Evolutionary conservation across 108 stramenopile species (phyloP).

Genomic region (Pseudonitzschia multistriata): DNA sequence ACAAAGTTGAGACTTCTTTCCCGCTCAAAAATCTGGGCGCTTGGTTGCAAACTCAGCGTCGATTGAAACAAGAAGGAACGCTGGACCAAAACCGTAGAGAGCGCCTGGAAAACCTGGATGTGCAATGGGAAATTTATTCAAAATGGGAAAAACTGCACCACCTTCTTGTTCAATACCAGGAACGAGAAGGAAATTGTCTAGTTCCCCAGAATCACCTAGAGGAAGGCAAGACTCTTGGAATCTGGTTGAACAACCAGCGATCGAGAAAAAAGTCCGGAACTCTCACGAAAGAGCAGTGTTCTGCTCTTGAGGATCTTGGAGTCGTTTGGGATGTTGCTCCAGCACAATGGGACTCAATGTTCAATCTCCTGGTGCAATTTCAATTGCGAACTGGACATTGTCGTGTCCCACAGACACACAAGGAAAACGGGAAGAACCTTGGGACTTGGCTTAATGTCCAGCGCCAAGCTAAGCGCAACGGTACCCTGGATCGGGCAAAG

Average conservation of each 20-base stretch:
- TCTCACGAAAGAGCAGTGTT: neutral
- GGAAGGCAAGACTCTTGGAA: conserved; percentile 14
- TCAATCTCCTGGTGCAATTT: neutral
- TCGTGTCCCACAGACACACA: neutral
- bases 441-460: conserved; percentile 9
- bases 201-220: conserved; percentile 7
- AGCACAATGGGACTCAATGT: conserved; percentile 13
- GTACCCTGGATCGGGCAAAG: neutral
- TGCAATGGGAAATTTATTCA: conserved; percentile 1
- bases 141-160: conserved; percentile 5
- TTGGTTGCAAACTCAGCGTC: conserved; percentile 2
- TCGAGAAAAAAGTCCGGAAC: neutral
- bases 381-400: conserved; percentile 7
- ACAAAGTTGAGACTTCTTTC: neutral
- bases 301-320: neutral
- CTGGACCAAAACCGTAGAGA: neutral
- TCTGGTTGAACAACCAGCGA: conserved; percentile 8
- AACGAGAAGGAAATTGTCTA: conserved; percentile 3
- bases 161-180: neutral
- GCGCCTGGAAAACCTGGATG: neutral
- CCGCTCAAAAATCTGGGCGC: neutral
- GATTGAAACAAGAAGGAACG: neutral
- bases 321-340: neutral
- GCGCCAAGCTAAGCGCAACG: neutral
- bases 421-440: neutral